Conservation (phyloP, 768 basidiomycete genomes). For the Lactifluus pinguis region DNA sequence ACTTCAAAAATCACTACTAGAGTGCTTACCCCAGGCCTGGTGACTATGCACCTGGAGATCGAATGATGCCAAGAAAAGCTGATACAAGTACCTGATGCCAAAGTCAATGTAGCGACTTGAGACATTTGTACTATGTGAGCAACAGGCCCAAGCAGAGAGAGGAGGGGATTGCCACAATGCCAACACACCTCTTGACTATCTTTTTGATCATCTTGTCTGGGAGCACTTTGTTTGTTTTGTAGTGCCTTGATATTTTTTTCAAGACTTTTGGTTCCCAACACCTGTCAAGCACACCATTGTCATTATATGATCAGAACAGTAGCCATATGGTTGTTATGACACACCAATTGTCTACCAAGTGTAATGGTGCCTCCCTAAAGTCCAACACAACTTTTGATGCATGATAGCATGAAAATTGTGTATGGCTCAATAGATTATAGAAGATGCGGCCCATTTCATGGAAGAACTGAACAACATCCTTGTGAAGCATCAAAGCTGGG, state of each 20-base stretch:
- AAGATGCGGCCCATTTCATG: slow-evolving; percentile 69
- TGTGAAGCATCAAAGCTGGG: slow-evolving; percentile 79
- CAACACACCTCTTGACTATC: slow-evolving; percentile 60
- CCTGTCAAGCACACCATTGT: slow-evolving; percentile 29
- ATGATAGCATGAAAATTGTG: slow-evolving; percentile 70
- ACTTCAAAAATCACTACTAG: neutral
- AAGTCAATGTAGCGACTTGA: slow-evolving; percentile 58
- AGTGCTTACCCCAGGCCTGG: slow-evolving; percentile 36
- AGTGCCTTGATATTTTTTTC: slow-evolving; percentile 72
- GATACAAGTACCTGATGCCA: slow-evolving; percentile 73
- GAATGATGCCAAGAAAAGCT: slow-evolving; percentile 77
- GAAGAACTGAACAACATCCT: slow-evolving; percentile 86
- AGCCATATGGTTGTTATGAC: neutral
- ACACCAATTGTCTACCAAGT: slow-evolving; percentile 89
- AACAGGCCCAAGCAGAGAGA: neutral
- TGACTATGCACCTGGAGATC: slow-evolving; percentile 70
- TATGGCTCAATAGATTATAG: slow-evolving; percentile 52
- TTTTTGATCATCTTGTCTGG: slow-evolving; percentile 66
- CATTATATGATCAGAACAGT: neutral
- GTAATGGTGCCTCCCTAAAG: slow-evolving; percentile 84
- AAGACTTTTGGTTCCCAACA: slow-evolving; percentile 80
- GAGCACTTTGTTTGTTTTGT: slow-evolving; percentile 61
- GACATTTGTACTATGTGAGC: neutral
- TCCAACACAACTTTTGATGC: slow-evolving; percentile 76
- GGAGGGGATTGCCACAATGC: neutral